phyloP scores from a whole-genome alignment of 1,139 yeast species.

The Kurtzmaniella natalensis region DNA sequence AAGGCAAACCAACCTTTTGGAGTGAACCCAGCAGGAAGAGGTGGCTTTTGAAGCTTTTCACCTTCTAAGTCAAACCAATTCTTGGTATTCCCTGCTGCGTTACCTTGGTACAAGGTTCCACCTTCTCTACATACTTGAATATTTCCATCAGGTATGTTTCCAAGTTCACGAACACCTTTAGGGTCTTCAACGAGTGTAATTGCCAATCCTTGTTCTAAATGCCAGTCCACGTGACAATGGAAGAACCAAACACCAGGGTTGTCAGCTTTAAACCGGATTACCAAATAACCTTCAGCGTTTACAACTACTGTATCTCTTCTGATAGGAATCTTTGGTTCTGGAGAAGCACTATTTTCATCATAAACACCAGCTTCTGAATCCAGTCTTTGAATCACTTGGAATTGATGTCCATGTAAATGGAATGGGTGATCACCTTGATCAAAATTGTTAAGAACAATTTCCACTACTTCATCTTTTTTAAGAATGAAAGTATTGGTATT shows the following conservation, averaged over 20 bases:
- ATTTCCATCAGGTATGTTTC: constrained; percentile 57
- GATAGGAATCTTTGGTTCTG: constrained; percentile 52
- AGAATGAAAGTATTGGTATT: constrained; percentile 73
- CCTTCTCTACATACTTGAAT: constrained; percentile 52
- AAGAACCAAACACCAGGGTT: constrained; percentile 64
- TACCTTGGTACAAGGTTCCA: constrained; percentile 54
- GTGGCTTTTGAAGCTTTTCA: constrained; percentile 58
- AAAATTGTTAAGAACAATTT: constrained; percentile 62
- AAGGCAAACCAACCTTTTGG: constrained; percentile 86
- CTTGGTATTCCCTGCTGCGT: constrained; percentile 76
- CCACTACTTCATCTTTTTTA: constrained; percentile 63
- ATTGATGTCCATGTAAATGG: constrained; percentile 79
- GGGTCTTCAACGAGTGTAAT: constrained; percentile 51
- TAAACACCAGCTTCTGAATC: constrained; percentile 25
- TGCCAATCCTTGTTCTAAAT: constrained; percentile 59
- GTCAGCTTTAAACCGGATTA: constrained; percentile 51
- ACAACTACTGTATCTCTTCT: constrained; percentile 66
- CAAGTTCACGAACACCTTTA: constrained; percentile 45
- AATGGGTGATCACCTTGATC: constrained; percentile 86
- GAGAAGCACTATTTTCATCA: constrained; percentile 26
- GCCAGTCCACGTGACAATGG: constrained; percentile 68
- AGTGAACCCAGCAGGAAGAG: constrained; percentile 84
- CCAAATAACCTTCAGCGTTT: constrained; percentile 65
- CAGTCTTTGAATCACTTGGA: constrained; percentile 52
- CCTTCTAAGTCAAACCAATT: constrained; percentile 67